A percentile compares a stretch with the other conserved stretches of the same genome.
phyloP scores from a whole-genome alignment of 805 yeast species.

The Yamadazyma scolyti region DNA sequence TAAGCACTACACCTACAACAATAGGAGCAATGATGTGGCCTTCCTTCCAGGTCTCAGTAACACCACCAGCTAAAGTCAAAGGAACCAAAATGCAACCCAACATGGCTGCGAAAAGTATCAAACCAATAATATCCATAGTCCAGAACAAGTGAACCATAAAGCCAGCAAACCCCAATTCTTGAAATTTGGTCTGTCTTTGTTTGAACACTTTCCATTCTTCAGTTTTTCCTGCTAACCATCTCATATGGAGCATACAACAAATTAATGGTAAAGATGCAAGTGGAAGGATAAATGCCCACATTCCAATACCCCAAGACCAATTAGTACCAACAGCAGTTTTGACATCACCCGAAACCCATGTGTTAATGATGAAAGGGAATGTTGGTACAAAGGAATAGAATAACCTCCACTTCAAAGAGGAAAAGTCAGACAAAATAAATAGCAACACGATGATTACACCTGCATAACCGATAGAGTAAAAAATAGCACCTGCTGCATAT shows the following conservation, averaged over 20 bases:
- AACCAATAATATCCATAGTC: slow-evolving; percentile 64
- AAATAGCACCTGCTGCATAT: slow-evolving; percentile 63
- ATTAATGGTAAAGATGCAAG: slow-evolving; percentile 57
- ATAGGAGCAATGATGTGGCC: slow-evolving; percentile 65
- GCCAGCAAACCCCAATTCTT: slow-evolving; percentile 28
- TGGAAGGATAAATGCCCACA: slow-evolving; percentile 79
- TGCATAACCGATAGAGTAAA: slow-evolving; percentile 50
- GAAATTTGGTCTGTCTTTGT: slow-evolving; percentile 31
- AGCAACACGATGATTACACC: slow-evolving; percentile 57
- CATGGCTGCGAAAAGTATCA: slow-evolving; percentile 48
- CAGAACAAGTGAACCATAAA: slow-evolving; percentile 39
- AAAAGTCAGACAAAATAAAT: slow-evolving; percentile 60
- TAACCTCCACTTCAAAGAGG: slow-evolving; percentile 68
- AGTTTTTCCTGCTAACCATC: slow-evolving; percentile 47
- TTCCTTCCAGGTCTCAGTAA: slow-evolving; percentile 47
- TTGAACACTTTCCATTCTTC: slow-evolving; percentile 45
- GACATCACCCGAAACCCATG: slow-evolving; percentile 71
- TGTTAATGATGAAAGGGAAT: slow-evolving; percentile 68
- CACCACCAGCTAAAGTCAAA: slow-evolving; percentile 72
- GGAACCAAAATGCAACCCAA: slow-evolving; percentile 68
- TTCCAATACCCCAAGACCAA: slow-evolving; percentile 78
- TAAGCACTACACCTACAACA: slow-evolving; percentile 57
- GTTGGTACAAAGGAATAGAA: slow-evolving; percentile 62
- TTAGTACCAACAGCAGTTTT: slow-evolving; percentile 33
- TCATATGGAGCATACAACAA: slow-evolving; percentile 52